Conservation (phyloP, 257 asterid species). For the Ilex asprella region DNA sequence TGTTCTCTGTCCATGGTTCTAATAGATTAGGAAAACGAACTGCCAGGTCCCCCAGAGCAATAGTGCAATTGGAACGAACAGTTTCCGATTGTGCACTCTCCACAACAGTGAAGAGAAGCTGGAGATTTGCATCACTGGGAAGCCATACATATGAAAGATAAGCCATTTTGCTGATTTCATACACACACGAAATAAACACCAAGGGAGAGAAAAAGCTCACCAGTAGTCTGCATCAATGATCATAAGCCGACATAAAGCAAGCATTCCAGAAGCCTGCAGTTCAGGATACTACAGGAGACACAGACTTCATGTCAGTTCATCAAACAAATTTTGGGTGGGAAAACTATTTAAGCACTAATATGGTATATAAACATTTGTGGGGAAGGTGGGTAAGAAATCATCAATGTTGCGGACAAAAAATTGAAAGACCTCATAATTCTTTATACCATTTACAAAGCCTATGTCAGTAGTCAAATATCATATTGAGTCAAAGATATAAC, state of each 20-base stretch:
- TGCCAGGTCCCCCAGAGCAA: conserved; percentile 95
- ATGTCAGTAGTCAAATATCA: no score
- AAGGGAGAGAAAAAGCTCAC: conserved; percentile 28
- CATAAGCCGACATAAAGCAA: conserved; percentile 86
- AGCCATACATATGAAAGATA: conserved; percentile 13
- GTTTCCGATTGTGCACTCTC: conserved; percentile 86
- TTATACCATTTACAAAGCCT: no score
- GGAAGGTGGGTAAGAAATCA: no score
- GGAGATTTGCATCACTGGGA: conserved; percentile 81
- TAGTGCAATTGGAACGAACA: conserved; percentile 94
- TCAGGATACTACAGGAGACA: conserved; percentile 58
- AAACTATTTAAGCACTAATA: neutral
- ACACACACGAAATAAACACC: neutral
- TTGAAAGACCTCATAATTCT: no score
- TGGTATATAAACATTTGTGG: no score
- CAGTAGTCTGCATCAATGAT: conserved; percentile 88
- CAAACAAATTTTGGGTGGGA: conserved; percentile 6
- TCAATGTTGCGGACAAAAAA: no score
- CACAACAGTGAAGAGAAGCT: conserved; percentile 95
- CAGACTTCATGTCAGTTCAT: conserved; percentile 26
- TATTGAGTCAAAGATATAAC: no score
- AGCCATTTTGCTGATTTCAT: conserved; percentile 8
- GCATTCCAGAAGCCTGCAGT: conserved; percentile 94
- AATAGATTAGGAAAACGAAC: conserved; percentile 91
- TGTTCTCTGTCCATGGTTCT: conserved; percentile 99